Evolutionary conservation across 2,329 filamentous ascomycete species (phyloP).

Genomic region (Calonectria henricotiae): DNA sequence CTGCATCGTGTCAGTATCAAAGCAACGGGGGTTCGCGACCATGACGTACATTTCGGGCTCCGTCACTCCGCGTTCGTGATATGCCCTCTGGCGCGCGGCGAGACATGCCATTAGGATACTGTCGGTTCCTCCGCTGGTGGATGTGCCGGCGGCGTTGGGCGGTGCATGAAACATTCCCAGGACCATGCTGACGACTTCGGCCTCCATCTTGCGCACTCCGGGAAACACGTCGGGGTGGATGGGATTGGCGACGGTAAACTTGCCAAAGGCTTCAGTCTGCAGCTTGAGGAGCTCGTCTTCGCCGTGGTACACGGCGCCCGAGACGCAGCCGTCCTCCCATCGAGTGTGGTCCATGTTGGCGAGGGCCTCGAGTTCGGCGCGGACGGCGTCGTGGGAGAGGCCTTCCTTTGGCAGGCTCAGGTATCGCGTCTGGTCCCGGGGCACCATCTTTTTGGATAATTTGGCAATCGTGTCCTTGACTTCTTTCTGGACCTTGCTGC

Average conservation of each 20-base stretch:
- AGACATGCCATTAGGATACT: conserved; percentile 97
- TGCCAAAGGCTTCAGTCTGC: conserved; percentile 93
- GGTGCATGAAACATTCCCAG: conserved; percentile 92
- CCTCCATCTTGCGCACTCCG: conserved; percentile 98
- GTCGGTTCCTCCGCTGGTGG: conserved; percentile 94
- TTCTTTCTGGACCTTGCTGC: conserved; percentile 87
- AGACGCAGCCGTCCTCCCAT: conserved; percentile 97
- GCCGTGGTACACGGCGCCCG: conserved; percentile 96
- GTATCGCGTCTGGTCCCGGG: conserved; percentile 80
- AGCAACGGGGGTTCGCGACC: background rate
- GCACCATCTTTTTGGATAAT: conserved; percentile 87
- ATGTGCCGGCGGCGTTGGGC: conserved; percentile 86
- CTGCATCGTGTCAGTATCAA: conserved; percentile 61
- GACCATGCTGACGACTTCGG: conserved; percentile 97
- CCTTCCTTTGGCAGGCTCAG: conserved; percentile 86
- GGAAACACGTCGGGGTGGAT: conserved; percentile 99
- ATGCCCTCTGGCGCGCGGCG: conserved; percentile 90
- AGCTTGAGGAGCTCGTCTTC: conserved; percentile 86
- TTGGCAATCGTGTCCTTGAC: conserved; percentile 85
- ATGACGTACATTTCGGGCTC: conserved; percentile 90
- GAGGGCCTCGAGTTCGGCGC: conserved; percentile 84
- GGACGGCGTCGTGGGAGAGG: conserved; percentile 84
- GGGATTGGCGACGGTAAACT: conserved; percentile 95
- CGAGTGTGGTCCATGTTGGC: conserved; percentile 92
- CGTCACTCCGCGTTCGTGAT: conserved; percentile 86